Percentiles rank a stretch among this genome's conserved stretches.
phyloP scores from a whole-genome alignment of 148 eudicot genomes.

The Diospyros kaki region DNA sequence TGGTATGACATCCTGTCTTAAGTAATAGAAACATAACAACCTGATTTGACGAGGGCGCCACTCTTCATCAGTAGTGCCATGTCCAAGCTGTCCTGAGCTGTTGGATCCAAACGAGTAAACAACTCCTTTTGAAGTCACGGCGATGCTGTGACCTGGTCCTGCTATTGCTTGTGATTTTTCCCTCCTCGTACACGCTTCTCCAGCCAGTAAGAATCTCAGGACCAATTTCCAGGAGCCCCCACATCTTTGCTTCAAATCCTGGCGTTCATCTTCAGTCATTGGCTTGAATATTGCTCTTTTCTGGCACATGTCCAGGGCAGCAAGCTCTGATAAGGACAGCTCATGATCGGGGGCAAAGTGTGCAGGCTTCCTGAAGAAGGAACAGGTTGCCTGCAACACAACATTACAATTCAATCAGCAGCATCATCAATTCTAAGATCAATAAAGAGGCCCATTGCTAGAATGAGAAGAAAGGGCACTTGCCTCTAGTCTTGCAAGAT shows the following conservation, averaged over 20 bases:
- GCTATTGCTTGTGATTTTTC: constrained; percentile 92
- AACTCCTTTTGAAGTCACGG: constrained; percentile 69
- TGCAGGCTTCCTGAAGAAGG: constrained; percentile 88
- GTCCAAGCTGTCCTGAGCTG: constrained; percentile 91
- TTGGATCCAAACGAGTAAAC: constrained; percentile 90
- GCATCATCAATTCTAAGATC: constrained; percentile 65
- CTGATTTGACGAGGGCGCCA: constrained; percentile 77
- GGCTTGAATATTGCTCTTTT: constrained; percentile 78
- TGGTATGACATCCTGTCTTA: not conserved
- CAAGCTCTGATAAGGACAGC: constrained; percentile 79
- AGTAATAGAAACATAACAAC: constrained; percentile 24
- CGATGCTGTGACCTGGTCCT: constrained; percentile 87
- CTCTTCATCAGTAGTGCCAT: constrained; percentile 68
- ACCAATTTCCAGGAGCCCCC: constrained; percentile 98
- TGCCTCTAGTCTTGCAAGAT: constrained; percentile 94
- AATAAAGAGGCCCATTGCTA: not conserved
- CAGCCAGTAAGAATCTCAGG: constrained; percentile 75
- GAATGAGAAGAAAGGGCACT: constrained; percentile 26
- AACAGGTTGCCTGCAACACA: constrained; percentile 79
- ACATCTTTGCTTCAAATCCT: constrained; percentile 55
- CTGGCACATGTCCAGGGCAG: constrained; percentile 88
- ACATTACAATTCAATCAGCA: constrained; percentile 54
- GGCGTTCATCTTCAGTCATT: constrained; percentile 54
- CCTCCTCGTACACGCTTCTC: constrained; percentile 75
- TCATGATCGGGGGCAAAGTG: constrained; percentile 71